Conservation (phyloP, 2,329 filamentous ascomycete species). For the Dryadomyces quercivorus region DNA sequence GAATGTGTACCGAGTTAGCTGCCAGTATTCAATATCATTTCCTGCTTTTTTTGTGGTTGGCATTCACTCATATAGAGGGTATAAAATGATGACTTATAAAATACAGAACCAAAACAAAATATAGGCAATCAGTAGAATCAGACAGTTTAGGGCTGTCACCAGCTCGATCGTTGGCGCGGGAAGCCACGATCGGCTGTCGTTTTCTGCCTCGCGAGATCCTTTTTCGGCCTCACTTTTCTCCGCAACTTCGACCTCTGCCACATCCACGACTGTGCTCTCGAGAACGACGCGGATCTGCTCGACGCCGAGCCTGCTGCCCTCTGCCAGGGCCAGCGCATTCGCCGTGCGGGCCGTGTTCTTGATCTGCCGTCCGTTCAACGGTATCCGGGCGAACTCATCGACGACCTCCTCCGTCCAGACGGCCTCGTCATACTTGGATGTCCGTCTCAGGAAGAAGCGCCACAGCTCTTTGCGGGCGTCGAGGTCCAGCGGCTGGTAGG, state of each 20-base stretch:
- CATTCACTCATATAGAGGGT: neutral
- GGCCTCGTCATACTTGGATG: neutral
- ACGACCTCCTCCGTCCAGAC: neutral
- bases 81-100: neutral
- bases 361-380: neutral
- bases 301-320: neutral
- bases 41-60: neutral
- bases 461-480: neutral
- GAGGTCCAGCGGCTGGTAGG: conserved; percentile 23
- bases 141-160: neutral
- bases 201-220: neutral
- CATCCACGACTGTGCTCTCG: neutral
- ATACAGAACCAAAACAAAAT: neutral
- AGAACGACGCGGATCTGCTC: neutral
- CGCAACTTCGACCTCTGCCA: neutral
- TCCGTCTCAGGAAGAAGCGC: neutral
- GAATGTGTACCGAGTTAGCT: neutral
- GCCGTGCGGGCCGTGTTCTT: neutral
- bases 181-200: neutral
- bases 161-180: neutral
- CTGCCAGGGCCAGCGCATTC: neutral
- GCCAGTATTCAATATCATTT: neutral
- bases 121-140: neutral
- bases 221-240: neutral
- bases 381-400: neutral